Evolutionary conservation across 495 filamentous ascomycete species (phyloP).

Genomic region (Hypoxylon lienhwacheense): DNA sequence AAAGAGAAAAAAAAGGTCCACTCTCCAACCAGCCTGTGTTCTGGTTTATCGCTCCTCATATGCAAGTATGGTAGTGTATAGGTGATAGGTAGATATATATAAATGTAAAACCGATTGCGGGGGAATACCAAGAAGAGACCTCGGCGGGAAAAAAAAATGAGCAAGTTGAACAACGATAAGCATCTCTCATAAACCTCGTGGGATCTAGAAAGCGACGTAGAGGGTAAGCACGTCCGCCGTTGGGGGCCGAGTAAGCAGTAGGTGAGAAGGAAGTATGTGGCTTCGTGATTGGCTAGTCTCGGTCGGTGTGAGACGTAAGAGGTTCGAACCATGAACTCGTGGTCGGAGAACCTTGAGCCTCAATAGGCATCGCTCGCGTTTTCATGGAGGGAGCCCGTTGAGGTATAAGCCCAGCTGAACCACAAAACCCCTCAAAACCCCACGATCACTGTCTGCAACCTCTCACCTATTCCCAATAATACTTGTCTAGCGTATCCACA

Average conservation of each 20-base stretch:
- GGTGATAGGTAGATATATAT: slow-evolving; percentile 28
- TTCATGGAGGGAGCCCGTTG: slow-evolving; percentile 15
- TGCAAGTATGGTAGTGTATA: no score
- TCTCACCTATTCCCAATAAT: not conserved
- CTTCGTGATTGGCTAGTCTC: slow-evolving; percentile 16
- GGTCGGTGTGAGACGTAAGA: slow-evolving; percentile 2
- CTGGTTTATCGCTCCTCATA: slow-evolving; percentile 32
- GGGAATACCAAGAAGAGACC: slow-evolving; percentile 5
- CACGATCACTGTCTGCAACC: not conserved
- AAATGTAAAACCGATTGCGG: slow-evolving; percentile 18
- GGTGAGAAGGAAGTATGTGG: slow-evolving; percentile 1
- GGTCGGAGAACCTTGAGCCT: slow-evolving; percentile 17
- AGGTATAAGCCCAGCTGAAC: slow-evolving; percentile 19
- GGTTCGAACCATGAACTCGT: slow-evolving; percentile 21
- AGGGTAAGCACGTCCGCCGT: slow-evolving; percentile 8
- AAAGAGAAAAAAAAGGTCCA: slow-evolving; percentile 15
- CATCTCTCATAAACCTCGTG: slow-evolving; percentile 32
- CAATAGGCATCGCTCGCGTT: slow-evolving; percentile 11
- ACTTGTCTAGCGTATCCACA: slow-evolving; percentile 6
- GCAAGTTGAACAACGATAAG: slow-evolving; percentile 17
- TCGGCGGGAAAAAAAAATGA: slow-evolving; percentile 19
- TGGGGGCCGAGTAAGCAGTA: slow-evolving; percentile 8
- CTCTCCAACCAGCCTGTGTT: slow-evolving; percentile 32
- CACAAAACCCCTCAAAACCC: slow-evolving; percentile 20
- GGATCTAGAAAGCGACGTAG: slow-evolving; percentile 2